A percentile compares a stretch with the other conserved stretches of the same genome.
Conservation (phyloP, 2,329 filamentous ascomycete genomes). For the Aspergillus fischeri region DNA sequence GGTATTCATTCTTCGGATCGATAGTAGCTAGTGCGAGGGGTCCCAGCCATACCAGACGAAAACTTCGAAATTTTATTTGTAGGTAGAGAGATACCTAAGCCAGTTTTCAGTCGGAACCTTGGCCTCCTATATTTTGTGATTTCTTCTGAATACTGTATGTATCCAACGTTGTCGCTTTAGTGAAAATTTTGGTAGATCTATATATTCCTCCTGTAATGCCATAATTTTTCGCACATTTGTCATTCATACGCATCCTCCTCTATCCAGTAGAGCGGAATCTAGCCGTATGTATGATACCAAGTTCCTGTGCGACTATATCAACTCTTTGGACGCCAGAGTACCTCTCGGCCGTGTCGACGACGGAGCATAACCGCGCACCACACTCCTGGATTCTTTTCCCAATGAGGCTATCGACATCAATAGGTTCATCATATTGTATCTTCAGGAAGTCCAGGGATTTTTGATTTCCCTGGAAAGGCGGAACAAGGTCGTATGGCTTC, state of each 20-base stretch:
- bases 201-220: background rate
- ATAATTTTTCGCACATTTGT: background rate
- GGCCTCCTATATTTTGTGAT: background rate
- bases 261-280: background rate
- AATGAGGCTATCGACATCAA: background rate
- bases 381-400: background rate
- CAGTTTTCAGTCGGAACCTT: background rate
- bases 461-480: background rate
- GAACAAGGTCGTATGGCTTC: conserved; percentile 4
- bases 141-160: too few species aligned
- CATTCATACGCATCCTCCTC: background rate
- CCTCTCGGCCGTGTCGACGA: background rate
- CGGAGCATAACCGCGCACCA: background rate
- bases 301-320: background rate
- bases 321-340: background rate
- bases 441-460: background rate
- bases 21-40: background rate
- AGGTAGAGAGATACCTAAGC: too few species aligned
- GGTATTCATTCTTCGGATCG: background rate
- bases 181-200: background rate
- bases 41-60: background rate
- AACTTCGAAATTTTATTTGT: background rate
- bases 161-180: background rate
- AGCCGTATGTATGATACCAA: background rate
- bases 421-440: background rate